phyloP scores from a whole-genome alignment of 257 asterid species.

The Rhazya stricta region DNA sequence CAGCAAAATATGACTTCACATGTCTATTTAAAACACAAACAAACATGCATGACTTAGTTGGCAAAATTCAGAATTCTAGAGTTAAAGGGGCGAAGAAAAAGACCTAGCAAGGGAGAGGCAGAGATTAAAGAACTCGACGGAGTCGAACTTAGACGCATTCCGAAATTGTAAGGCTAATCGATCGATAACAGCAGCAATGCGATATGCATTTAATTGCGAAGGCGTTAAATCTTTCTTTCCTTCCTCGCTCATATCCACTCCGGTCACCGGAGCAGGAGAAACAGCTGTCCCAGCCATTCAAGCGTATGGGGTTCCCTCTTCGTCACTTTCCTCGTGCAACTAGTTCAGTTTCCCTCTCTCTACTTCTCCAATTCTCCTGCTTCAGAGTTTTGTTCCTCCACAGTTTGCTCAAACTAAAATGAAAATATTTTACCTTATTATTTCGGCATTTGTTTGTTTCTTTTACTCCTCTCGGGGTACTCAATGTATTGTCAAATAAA shows the following conservation, averaged over 20 bases:
- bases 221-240: constrained; percentile 2
- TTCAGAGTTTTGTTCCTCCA: neutral
- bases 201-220: constrained; percentile 38
- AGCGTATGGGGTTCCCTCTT: neutral
- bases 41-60: neutral
- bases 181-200: constrained; percentile 46
- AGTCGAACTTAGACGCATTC: constrained; percentile 17
- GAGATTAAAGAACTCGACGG: constrained; percentile 40
- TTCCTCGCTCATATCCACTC: constrained; percentile 1
- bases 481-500: too few relatives aligned
- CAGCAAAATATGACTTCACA: neutral
- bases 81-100: neutral
- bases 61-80: neutral
- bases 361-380: neutral
- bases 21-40: neutral
- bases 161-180: constrained; percentile 30
- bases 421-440: too few relatives aligned
- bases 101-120: constrained; percentile 69
- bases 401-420: too few relatives aligned
- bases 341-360: neutral
- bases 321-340: neutral
- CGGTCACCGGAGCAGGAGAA: constrained; percentile 25
- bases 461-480: too few relatives aligned
- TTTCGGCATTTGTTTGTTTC: too few relatives aligned
- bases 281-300: constrained; percentile 25